Evolutionary conservation across 2,329 filamentous ascomycete species (phyloP).

Genomic region (Penicillium decumbens): DNA sequence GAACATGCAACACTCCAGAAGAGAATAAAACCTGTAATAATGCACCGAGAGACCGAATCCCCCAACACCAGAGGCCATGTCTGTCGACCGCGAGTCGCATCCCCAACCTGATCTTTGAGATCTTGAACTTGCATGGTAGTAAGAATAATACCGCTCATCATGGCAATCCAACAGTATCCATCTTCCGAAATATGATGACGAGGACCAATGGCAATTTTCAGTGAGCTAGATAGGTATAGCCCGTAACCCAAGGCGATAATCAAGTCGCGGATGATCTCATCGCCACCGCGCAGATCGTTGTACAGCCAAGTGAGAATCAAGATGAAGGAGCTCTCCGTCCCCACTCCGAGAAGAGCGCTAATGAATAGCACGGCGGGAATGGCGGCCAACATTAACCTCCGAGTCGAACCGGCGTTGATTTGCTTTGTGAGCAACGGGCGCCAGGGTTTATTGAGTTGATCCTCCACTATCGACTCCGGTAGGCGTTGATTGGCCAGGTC

Average conservation of each 20-base stretch:
- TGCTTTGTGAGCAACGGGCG: constrained; percentile 29
- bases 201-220: constrained; percentile 12
- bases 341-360: constrained; percentile 20
- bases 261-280: constrained; percentile 24
- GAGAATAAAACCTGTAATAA: constrained; percentile 20
- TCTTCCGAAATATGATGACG: background rate
- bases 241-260: constrained; percentile 26
- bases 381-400: constrained; percentile 21
- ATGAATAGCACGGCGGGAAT: constrained; percentile 22
- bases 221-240: constrained; percentile 17
- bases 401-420: constrained; percentile 21
- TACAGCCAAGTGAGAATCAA: constrained; percentile 39
- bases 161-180: constrained; percentile 27
- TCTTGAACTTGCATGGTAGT: constrained; percentile 42
- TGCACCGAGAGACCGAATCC: constrained; percentile 21
- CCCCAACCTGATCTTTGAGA: constrained; percentile 35
- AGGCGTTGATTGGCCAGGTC: constrained; percentile 41
- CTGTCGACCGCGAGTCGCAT: constrained; percentile 23
- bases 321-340: constrained; percentile 29
- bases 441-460: constrained; percentile 42
- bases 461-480: constrained; percentile 35
- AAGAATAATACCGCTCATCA: constrained; percentile 29
- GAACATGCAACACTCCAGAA: constrained; percentile 19
- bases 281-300: constrained; percentile 38
- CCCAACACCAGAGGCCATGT: constrained; percentile 30